These are phyloP conservation scores for Syzygium aqueum DNA, from an alignment of 345 rosid species.

Conservation along the genomic window DNA sequence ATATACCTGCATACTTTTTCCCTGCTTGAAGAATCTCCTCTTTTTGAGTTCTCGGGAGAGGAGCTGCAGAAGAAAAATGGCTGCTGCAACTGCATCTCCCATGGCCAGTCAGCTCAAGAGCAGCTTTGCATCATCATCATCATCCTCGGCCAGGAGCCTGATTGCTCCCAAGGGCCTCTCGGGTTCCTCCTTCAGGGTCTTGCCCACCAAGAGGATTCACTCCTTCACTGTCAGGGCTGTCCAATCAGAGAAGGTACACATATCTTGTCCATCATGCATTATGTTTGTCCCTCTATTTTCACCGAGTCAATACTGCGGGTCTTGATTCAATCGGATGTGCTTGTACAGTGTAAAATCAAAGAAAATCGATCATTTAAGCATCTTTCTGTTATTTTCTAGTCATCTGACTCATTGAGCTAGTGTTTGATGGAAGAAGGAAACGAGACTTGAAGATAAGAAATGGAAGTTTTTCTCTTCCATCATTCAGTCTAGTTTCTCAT, in stretches of 20 bases:
- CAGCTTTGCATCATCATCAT: conserved; percentile 51
- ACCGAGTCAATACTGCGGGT: neutral
- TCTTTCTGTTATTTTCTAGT: neutral
- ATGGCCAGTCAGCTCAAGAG: conserved; percentile 83
- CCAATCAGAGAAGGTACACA: conserved; percentile 60
- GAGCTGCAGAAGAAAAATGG: neutral
- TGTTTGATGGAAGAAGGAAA: neutral
- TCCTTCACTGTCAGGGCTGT: conserved; percentile 68
- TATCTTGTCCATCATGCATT: neutral
- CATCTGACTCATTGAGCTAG: neutral
- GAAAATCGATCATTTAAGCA: neutral
- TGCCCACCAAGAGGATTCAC: conserved; percentile 37
- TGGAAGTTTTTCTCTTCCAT: neutral
- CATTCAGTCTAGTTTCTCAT: neutral
- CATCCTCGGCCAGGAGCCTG: conserved; percentile 9
- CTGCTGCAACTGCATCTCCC: conserved; percentile 47
- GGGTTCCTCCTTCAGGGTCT: conserved; percentile 47
- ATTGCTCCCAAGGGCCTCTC: conserved; percentile 56
- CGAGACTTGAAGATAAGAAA: neutral
- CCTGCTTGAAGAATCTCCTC: neutral
- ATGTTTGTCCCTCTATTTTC: neutral
- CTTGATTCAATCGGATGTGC: neutral
- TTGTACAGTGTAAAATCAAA: neutral
- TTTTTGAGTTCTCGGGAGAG: neutral
- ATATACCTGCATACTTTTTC: neutral